These are phyloP conservation scores for Phanerochaete carnosa DNA, from an alignment of 768 basidiomycete species.

Conservation along the genomic window DNA sequence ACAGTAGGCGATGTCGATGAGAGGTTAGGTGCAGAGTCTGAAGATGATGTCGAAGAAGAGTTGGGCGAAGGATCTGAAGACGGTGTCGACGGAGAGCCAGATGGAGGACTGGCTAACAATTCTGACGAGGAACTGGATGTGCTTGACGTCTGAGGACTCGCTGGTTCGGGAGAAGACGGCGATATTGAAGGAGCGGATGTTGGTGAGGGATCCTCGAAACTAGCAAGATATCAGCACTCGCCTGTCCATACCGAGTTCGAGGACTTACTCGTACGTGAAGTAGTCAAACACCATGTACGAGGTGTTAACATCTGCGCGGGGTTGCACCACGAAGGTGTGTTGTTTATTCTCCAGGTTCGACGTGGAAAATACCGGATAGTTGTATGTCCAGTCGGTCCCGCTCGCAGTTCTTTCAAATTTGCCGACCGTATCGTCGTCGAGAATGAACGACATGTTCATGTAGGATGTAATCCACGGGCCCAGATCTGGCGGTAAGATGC, in stretches of 20 bases:
- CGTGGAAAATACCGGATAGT: not conserved
- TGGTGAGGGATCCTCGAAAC: too few species aligned
- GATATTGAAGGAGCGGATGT: too few species aligned
- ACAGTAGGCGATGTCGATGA: too few species aligned
- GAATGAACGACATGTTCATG: conserved; percentile 1
- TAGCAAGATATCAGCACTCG: too few species aligned
- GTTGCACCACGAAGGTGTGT: conserved; percentile 1
- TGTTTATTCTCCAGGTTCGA: not conserved
- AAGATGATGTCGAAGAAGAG: too few species aligned
- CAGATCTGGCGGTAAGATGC: not conserved
- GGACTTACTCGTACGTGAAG: conserved; percentile 1
- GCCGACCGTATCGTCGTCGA: conserved; percentile 1
- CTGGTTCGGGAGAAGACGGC: too few species aligned
- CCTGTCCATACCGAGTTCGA: not conserved
- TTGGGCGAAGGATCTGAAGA: too few species aligned
- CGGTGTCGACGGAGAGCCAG: too few species aligned
- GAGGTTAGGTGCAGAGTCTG: too few species aligned
- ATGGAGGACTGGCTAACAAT: too few species aligned
- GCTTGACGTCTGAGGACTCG: too few species aligned
- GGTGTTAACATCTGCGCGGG: not conserved
- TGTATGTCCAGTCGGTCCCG: conserved; percentile 1
- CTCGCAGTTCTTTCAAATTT: not conserved
- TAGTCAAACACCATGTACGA: conserved; percentile 7
- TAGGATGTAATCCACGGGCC: conserved; percentile 3
- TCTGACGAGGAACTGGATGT: too few species aligned